Percentiles rank a stretch among this genome's conserved stretches.
phyloP scores from a whole-genome alignment of 495 filamentous ascomycete genomes.

The Aspergillus hancockii region DNA sequence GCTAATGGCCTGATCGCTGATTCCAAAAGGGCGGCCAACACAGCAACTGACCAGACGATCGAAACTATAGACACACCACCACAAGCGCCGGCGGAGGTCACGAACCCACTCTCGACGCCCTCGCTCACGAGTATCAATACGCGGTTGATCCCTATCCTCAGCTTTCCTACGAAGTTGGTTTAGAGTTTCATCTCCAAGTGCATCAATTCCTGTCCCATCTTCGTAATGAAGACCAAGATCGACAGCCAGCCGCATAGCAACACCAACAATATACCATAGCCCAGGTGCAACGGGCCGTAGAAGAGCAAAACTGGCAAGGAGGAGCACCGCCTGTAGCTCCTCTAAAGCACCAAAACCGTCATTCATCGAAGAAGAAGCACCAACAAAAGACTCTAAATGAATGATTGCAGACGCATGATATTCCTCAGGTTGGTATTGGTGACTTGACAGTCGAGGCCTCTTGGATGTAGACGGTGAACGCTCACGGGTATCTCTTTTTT shows the following conservation, averaged over 20 bases:
- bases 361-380: constrained; percentile 56
- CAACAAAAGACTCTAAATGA: constrained; percentile 84
- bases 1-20: constrained; percentile 90
- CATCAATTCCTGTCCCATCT: constrained; percentile 73
- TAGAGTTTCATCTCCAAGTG: constrained; percentile 35
- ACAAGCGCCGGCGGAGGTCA: constrained; percentile 82
- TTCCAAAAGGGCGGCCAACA: constrained; percentile 90
- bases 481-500: constrained; percentile 32
- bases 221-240: constrained; percentile 93
- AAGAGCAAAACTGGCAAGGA: constrained; percentile 88
- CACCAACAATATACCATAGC: constrained; percentile 95
- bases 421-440: constrained; percentile 86
- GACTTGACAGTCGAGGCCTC: constrained; percentile 50
- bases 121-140: constrained; percentile 58
- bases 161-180: constrained; percentile 16
- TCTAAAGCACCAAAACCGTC: constrained; percentile 80
- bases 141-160: constrained; percentile 28
- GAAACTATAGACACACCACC: constrained; percentile 96
- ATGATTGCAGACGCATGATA: constrained; percentile 94
- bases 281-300: constrained; percentile 89
- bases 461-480: constrained; percentile 46
- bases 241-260: constrained; percentile 85
- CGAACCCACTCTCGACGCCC: constrained; percentile 84
- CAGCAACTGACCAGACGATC: constrained; percentile 90
- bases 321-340: constrained; percentile 86